Conservation (phyloP, 192 early-diverging fungal species). For the Pilaira anomala region DNA sequence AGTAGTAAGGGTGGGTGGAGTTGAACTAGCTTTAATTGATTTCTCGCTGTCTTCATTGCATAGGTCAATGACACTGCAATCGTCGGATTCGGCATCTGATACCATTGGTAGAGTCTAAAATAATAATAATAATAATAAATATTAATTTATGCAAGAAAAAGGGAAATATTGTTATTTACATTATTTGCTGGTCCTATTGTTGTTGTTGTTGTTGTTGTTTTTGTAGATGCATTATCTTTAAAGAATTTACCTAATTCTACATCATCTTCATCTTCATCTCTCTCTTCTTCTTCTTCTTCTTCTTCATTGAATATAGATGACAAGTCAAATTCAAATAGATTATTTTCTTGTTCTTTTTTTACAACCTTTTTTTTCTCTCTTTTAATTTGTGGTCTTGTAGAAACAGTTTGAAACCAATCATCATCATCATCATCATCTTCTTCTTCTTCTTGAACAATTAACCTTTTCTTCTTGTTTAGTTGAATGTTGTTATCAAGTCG, state of each 20-base stretch:
- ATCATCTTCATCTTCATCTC: neutral
- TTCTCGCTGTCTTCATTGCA: neutral
- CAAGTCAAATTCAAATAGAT: neutral
- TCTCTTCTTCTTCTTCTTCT: neutral
- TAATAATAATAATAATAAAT: neutral
- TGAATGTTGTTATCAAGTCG: too few relatives aligned
- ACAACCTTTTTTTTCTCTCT: neutral
- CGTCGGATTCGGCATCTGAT: neutral
- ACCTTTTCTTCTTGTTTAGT: neutral
- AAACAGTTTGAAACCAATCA: neutral
- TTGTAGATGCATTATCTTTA: neutral
- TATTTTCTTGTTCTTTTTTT: neutral
- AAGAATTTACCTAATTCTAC: neutral
- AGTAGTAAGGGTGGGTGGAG: too few relatives aligned
- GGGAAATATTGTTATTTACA: neutral
- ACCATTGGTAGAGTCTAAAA: neutral
- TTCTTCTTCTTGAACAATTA: neutral
- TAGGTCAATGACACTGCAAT: conserved; percentile 4
- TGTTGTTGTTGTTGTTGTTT: too few relatives aligned
- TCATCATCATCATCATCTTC: neutral
- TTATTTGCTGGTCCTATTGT: too few relatives aligned
- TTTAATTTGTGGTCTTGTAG: neutral
- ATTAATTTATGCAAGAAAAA: neutral
- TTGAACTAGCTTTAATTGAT: too few relatives aligned
- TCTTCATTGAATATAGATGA: neutral